A percentile compares a stretch with the other conserved stretches of the same genome.
These are phyloP conservation scores for Verruconis gallopava DNA, from an alignment of 2,329 filamentous ascomycete species.

Conservation along the genomic window DNA sequence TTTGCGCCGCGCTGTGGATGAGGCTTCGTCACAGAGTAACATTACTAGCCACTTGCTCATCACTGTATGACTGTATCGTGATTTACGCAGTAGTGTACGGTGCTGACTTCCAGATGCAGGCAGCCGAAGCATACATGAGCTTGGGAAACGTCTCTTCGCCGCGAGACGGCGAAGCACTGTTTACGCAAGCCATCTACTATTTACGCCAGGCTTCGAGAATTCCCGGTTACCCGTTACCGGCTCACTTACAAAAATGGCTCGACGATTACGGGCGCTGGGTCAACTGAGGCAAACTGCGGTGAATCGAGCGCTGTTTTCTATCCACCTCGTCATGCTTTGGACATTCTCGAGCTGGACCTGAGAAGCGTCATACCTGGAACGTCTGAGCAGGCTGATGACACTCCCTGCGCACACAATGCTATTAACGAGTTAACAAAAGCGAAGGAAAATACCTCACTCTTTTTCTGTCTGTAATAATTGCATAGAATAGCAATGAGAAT, in stretches of 20 bases:
- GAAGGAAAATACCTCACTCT: no score
- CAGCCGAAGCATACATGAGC: slow-evolving; percentile 40
- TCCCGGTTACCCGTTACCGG: slow-evolving; percentile 29
- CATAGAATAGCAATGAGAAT: no score
- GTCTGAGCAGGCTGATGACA: no score
- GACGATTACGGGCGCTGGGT: slow-evolving; percentile 8
- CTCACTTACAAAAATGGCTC: slow-evolving; percentile 27
- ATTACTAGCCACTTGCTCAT: slow-evolving; percentile 32
- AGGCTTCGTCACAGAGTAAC: slow-evolving; percentile 26
- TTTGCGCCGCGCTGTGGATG: slow-evolving; percentile 32
- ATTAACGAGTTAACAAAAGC: no score
- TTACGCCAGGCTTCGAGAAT: slow-evolving; percentile 31
- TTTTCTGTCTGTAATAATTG: no score
- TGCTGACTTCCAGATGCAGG: slow-evolving; percentile 21
- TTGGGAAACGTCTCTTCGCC: slow-evolving; percentile 37
- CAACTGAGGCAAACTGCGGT: no score
- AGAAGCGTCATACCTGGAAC: no score
- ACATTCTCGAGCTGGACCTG: no score
- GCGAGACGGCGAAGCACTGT: slow-evolving; percentile 31
- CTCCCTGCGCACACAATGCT: no score
- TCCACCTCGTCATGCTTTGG: no score
- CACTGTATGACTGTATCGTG: slow-evolving; percentile 22
- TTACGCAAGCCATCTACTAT: slow-evolving; percentile 33
- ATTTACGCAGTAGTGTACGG: slow-evolving; percentile 8
- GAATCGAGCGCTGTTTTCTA: no score